Conservation (phyloP, 2,329 filamentous ascomycete genomes). For the Aspergillus sp. region DNA sequence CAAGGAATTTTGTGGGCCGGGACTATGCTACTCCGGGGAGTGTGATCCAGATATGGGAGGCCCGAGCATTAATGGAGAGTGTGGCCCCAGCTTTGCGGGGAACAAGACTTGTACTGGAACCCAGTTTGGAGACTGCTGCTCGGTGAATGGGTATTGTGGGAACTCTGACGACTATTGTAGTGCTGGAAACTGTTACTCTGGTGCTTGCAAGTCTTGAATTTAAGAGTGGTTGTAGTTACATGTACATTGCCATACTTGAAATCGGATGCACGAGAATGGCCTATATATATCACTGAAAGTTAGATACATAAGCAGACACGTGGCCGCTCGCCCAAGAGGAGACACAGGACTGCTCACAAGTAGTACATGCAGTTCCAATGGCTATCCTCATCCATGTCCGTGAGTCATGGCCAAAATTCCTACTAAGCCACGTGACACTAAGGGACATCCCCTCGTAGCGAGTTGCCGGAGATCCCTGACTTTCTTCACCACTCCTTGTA, state of each 20-base stretch:
- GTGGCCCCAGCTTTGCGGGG: constrained; percentile 26
- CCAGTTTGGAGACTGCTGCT: constrained; percentile 28
- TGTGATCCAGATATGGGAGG: constrained; percentile 26
- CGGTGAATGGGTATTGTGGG: constrained; percentile 24
- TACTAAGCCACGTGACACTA: neutral
- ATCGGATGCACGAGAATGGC: neutral
- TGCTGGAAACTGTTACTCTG: constrained; percentile 23
- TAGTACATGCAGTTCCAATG: neutral
- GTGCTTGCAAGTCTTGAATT: constrained; percentile 12
- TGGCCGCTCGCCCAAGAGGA: neutral
- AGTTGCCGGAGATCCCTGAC: constrained; percentile 3
- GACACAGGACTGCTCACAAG: neutral
- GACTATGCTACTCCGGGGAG: constrained; percentile 23
- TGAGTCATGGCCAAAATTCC: neutral
- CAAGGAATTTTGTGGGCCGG: constrained; percentile 22
- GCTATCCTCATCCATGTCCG: neutral
- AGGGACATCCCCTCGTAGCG: neutral
- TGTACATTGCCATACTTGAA: neutral
- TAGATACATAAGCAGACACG: neutral
- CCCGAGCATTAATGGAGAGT: constrained; percentile 22
- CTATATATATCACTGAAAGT: neutral
- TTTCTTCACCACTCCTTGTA: neutral
- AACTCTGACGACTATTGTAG: constrained; percentile 23
- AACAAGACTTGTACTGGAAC: constrained; percentile 30
- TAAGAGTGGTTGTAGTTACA: neutral